These are phyloP conservation scores for Zalerion maritima DNA, from an alignment of 495 filamentous ascomycete species.

Conservation along the genomic window DNA sequence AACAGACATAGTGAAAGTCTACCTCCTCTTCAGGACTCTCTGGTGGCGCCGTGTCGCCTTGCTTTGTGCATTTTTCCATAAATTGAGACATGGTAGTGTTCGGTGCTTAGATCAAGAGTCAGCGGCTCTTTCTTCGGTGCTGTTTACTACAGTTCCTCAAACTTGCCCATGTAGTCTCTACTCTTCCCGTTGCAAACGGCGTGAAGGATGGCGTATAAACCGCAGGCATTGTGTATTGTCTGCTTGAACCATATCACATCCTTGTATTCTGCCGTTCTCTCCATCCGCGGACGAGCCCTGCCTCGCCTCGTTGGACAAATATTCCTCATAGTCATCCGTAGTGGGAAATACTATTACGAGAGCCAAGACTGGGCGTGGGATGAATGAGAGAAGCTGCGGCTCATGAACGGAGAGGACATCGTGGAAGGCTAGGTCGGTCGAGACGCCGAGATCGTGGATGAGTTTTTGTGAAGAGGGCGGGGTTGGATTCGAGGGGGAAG, in stretches of 20 bases:
- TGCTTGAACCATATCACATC: constrained; percentile 60
- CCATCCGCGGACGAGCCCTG: constrained; percentile 19
- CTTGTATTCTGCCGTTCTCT: constrained; percentile 18
- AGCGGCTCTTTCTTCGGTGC: too few species aligned
- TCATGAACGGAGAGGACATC: constrained; percentile 61
- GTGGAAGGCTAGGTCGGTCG: constrained; percentile 44
- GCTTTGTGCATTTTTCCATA: constrained; percentile 21
- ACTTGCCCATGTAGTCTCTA: constrained; percentile 25
- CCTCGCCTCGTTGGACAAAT: constrained; percentile 37
- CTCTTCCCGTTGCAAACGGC: constrained; percentile 42
- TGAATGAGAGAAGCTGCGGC: constrained; percentile 47
- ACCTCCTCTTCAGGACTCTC: constrained; percentile 39
- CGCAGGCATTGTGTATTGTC: constrained; percentile 67
- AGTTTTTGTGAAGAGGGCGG: constrained; percentile 27
- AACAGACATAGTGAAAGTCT: constrained; percentile 59
- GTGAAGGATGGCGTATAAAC: constrained; percentile 61
- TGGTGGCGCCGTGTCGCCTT: constrained; percentile 52
- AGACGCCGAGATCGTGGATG: constrained; percentile 47
- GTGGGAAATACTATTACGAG: constrained; percentile 61
- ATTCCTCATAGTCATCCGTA: constrained; percentile 39
- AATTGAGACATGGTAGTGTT: constrained; percentile 16
- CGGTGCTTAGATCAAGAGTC: too few species aligned
- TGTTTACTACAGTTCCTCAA: neutral
- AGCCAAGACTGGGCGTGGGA: constrained; percentile 54
- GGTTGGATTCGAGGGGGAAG: constrained; percentile 23